Conservation (phyloP, 352 stramenopile species). For the Pythium periplocum region DNA sequence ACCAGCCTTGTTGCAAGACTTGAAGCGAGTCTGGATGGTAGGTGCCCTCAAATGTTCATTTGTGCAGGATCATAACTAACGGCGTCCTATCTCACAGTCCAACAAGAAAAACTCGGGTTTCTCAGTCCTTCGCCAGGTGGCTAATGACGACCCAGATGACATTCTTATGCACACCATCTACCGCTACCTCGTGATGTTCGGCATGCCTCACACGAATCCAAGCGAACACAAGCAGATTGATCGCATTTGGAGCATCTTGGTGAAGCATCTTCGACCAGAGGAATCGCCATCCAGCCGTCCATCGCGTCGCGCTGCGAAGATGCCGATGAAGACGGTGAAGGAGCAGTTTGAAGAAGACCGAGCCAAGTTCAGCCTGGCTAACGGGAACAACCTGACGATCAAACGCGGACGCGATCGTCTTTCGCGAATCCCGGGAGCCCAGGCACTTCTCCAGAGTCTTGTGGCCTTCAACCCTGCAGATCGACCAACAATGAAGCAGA, state of each 20-base stretch:
- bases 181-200: constrained; percentile 95
- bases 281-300: constrained; percentile 11
- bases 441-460: constrained; percentile 41
- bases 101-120: constrained; percentile 54
- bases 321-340: constrained; percentile 7
- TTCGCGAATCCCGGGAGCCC: constrained; percentile 31
- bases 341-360: constrained; percentile 39
- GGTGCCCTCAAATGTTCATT: constrained; percentile 6
- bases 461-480: constrained; percentile 56
- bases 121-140: constrained; percentile 56
- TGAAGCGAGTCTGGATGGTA: constrained; percentile 89
- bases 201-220: constrained; percentile 66
- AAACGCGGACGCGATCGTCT: constrained; percentile 45
- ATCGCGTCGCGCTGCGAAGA: constrained; percentile 10
- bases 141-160: constrained; percentile 63
- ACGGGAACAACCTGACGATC: constrained; percentile 44
- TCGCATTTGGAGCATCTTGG: constrained; percentile 51
- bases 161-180: constrained; percentile 96
- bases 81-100: constrained; percentile 18
- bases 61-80: too few relatives aligned
- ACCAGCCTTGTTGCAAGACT: constrained; percentile 62
- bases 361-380: constrained; percentile 41
- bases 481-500: constrained; percentile 62
- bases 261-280: constrained; percentile 55
- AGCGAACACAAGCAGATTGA: constrained; percentile 29